Base-by-base conservation (phyloP, 1,284 basidiomycete genomes). In the Inonotus hispidus region DNA sequence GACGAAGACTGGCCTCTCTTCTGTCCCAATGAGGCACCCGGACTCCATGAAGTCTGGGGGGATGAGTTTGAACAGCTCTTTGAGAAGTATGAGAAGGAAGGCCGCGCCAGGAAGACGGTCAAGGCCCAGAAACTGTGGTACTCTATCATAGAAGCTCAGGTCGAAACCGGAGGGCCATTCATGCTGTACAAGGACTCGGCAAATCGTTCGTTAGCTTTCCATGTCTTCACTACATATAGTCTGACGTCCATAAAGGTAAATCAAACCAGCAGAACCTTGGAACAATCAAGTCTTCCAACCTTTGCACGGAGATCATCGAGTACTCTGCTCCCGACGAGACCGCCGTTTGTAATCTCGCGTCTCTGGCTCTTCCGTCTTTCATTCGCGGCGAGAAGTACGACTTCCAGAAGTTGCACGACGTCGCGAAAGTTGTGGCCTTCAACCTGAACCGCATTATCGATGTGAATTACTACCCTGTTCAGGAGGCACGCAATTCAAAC, bases 41-140 rank as follows among this genome's bases (percentile, higher is more conserved):
- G 88, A 58, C 80, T 99, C 47, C 84, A 87, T 66, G 97, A 99
- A 66, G 92, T 94, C 46, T 90, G 94, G 76, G 89, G 94, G 49
- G 90, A 87, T 45, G 93, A 96, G 72, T 99, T 99, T 68, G 94
- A 97, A 72, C 82, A 80, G 14, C 80, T 99, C 19, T 99, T 94
- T 73, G 85, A 88, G 72, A 84, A 82, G 66, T 99, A 99, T 73
- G 97, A 99, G 78, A 82, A 80, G 56, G 94, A 96, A 71, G 95
- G 95, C 53, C 91, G 94, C 59, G 92, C 85, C 29, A 87, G 89
- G 71, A 92, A 91, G 78, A 86, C 85, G 21, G 81, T 99, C 69
- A 90, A 95, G 66, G 97, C 97, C 10, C 97, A 99, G 75, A 98
- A 99, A 78, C 84, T 99, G 49, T 99, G 97, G 96, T 98, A 98